Evolutionary conservation across 805 yeast genomes (phyloP).

Genomic region (Wickerhamomyces subpelliculosus): DNA sequence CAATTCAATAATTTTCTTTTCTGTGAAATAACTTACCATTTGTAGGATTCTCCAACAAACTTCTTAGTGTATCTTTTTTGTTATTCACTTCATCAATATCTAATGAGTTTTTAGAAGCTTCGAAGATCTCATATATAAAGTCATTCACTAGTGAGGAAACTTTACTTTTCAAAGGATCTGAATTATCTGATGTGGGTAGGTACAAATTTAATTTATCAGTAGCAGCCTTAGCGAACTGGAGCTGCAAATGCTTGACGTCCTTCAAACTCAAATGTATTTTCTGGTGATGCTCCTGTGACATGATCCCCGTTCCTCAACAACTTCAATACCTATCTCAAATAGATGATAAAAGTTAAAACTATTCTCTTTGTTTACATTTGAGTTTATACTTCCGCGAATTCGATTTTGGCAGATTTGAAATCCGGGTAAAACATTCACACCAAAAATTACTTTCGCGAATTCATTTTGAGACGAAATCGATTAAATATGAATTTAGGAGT

Average conservation of each 20-base stretch:
- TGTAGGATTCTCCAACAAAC: constrained; percentile 16
- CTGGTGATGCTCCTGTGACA: constrained; percentile 15
- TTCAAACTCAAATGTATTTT: constrained; percentile 43
- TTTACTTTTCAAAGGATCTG: constrained; percentile 39
- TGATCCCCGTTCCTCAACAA: background rate
- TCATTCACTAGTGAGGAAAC: constrained; percentile 38
- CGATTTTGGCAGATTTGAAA: too few relatives aligned
- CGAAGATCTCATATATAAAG: constrained; percentile 48
- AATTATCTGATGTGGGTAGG: constrained; percentile 32
- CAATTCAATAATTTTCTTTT: constrained; percentile 12
- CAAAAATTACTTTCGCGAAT: too few relatives aligned
- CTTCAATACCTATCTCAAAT: too few relatives aligned
- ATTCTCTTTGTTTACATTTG: constrained; percentile 3
- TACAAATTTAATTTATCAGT: constrained; percentile 40
- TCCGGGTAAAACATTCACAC: too few relatives aligned
- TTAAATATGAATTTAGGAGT: too few relatives aligned
- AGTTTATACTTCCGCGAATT: background rate
- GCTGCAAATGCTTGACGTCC: constrained; percentile 45
- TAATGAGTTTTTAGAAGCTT: constrained; percentile 47
- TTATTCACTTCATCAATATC: constrained; percentile 44
- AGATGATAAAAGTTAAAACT: too few relatives aligned
- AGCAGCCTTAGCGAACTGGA: constrained; percentile 34
- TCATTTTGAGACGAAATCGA: too few relatives aligned
- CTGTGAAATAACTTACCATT: constrained; percentile 11
- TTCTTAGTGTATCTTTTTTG: constrained; percentile 18